Evolutionary conservation across 148 eudicot species (phyloP), one percentile per base, ranked within the genome.

Genomic region (Linanthus parryae): DNA sequence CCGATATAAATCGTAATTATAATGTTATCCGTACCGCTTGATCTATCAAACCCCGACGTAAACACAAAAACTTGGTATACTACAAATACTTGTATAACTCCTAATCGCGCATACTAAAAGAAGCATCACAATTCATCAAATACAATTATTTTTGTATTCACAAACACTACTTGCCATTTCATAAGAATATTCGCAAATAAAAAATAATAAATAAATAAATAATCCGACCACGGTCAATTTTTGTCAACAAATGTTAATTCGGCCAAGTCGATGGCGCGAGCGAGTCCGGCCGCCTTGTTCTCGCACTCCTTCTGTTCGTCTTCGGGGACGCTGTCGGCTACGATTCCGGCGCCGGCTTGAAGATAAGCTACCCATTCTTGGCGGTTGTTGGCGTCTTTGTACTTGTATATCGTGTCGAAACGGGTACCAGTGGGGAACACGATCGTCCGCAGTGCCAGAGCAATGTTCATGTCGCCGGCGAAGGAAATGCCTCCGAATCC

Each of bases 291-390:
- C 16, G 85, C 81, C 72, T 87, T 92, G 53, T 88, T 70, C 60
- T 87, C 79, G 7, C 98, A 92, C 74, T 92, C 98, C 3, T 63
- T 62, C 21, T 92, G 98, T 65, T 92, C 96, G 12, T 92, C 98
- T 0, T 61, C 77, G 0, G 98, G 96, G 35, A 48, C 69, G 46
- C 98, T 92, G 50, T 87, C 94, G 8, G 96, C 98, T n/a, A 92
- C 98, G 22, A 92, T 92, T 11, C 98, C 96, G 2, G 98, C 98
- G 25, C 94, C 98, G 0, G 98, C 64, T 69, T 92, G 98, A 52
- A 92, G 73, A 67, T 92, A 75, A 25, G 94, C 95, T 2, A 84
- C 73, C 98, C 98, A 87, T 51, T 92, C 90, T 30, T 67, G 67
- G 29, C 98, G 80, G 23, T 57, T 71, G 30, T 40, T 44, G 18